These are phyloP conservation scores for Calonectria montana DNA, from an alignment of 2,329 filamentous ascomycete genomes.

Conservation along the genomic window DNA sequence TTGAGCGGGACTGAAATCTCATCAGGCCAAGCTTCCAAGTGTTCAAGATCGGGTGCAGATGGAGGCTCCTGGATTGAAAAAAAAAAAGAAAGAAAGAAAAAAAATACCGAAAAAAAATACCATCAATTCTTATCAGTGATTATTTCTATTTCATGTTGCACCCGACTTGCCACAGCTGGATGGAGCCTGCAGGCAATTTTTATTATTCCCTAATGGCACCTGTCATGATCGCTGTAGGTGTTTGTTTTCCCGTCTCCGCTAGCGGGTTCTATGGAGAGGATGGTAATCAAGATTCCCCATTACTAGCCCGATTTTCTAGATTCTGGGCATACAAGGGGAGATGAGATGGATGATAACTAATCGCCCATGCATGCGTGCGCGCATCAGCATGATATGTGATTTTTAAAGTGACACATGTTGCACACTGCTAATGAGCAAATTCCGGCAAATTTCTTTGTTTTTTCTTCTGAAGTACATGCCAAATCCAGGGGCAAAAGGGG, in stretches of 20 bases:
- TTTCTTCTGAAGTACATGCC: too few relatives aligned
- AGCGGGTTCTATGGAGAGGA: neutral
- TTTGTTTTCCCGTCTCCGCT: neutral
- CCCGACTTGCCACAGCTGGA: too few relatives aligned
- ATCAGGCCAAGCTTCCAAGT: neutral
- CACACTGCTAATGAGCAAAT: neutral
- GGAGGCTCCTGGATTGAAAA: neutral
- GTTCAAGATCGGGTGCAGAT: neutral
- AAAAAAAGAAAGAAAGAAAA: too few relatives aligned
- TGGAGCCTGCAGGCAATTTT: neutral
- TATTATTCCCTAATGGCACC: neutral
- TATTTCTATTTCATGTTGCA: too few relatives aligned
- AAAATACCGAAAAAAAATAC: neutral
- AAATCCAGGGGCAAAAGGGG: too few relatives aligned
- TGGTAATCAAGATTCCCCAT: neutral
- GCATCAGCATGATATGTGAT: neutral
- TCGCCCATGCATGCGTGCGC: neutral
- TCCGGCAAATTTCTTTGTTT: neutral
- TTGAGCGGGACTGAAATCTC: neutral
- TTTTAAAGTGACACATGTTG: neutral
- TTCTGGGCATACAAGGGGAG: neutral
- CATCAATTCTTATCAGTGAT: too few relatives aligned
- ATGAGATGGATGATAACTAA: too few relatives aligned
- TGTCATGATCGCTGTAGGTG: neutral
- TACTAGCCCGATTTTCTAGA: neutral